phyloP scores from a whole-genome alignment of 2,329 filamentous ascomycete genomes.

The Magnaporthiopsis poae region DNA sequence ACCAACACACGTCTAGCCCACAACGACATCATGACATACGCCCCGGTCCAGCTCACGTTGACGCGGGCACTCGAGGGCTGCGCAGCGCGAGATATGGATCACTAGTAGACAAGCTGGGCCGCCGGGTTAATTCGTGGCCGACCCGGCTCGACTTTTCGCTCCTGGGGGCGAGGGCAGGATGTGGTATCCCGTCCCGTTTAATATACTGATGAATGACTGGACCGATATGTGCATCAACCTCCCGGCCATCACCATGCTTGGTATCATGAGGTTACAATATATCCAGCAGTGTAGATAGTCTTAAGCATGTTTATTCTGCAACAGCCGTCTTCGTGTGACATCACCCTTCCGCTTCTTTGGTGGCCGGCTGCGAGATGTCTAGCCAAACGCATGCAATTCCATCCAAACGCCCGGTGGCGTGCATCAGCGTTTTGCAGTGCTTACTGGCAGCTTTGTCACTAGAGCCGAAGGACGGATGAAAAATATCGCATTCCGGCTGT shows the following conservation, averaged over 20 bases:
- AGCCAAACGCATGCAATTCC: neutral
- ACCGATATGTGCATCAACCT: neutral
- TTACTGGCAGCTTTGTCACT: neutral
- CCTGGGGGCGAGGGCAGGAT: neutral
- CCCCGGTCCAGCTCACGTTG: conserved; percentile 53
- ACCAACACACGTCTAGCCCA: conserved; percentile 43
- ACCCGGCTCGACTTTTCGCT: neutral
- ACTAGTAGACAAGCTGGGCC: neutral
- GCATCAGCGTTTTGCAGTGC: neutral
- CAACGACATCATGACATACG: conserved; percentile 58
- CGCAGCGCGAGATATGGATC: neutral
- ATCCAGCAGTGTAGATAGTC: neutral
- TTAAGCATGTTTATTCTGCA: neutral
- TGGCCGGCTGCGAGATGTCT: neutral
- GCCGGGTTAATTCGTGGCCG: neutral
- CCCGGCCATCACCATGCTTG: neutral
- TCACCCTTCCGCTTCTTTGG: neutral
- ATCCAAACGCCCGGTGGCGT: neutral
- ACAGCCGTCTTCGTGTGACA: neutral
- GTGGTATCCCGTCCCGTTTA: neutral
- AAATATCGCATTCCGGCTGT: neutral
- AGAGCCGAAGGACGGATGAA: neutral
- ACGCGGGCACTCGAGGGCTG: conserved; percentile 50
- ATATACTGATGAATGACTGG: neutral
- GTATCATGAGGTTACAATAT: neutral